These are phyloP conservation scores for Aquilaria malaccensis DNA, from an alignment of 345 rosid species.

Conservation along the genomic window DNA sequence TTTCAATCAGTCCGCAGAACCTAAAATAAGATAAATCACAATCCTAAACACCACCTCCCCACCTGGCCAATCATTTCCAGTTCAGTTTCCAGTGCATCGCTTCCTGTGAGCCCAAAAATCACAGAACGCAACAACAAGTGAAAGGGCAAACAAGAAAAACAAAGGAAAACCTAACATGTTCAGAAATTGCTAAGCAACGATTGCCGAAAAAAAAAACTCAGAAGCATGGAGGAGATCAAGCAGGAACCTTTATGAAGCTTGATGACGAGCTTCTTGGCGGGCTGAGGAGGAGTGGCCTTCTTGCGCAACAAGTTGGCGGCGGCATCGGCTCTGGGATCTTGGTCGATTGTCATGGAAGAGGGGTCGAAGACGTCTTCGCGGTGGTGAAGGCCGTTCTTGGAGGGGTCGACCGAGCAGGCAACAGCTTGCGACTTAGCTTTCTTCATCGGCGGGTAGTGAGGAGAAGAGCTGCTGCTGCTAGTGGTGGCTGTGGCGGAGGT, in stretches of 20 bases:
- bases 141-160: not conserved
- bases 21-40: not conserved
- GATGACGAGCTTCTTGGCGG: constrained; percentile 69
- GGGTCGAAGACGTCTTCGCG: constrained; percentile 42
- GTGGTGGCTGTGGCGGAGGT: not conserved
- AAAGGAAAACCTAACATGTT: constrained; percentile 4
- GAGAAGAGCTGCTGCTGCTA: not conserved
- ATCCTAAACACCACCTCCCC: not conserved
- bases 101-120: too few relatives aligned
- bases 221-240: not conserved
- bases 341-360: constrained; percentile 41
- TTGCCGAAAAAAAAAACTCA: not conserved
- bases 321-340: constrained; percentile 37
- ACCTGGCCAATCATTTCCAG: too few relatives aligned
- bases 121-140: constrained; percentile 1
- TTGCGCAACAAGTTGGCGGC: constrained; percentile 68
- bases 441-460: constrained; percentile 42
- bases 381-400: constrained; percentile 42
- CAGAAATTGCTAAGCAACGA: constrained; percentile 3
- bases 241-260: constrained; percentile 71
- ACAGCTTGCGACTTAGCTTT: constrained; percentile 65
- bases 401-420: constrained; percentile 35
- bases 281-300: constrained; percentile 64
- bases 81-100: too few relatives aligned
- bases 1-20: not conserved